phyloP scores from a whole-genome alignment of 1,284 basidiomycete genomes.

The Trichosporon sp. region DNA sequence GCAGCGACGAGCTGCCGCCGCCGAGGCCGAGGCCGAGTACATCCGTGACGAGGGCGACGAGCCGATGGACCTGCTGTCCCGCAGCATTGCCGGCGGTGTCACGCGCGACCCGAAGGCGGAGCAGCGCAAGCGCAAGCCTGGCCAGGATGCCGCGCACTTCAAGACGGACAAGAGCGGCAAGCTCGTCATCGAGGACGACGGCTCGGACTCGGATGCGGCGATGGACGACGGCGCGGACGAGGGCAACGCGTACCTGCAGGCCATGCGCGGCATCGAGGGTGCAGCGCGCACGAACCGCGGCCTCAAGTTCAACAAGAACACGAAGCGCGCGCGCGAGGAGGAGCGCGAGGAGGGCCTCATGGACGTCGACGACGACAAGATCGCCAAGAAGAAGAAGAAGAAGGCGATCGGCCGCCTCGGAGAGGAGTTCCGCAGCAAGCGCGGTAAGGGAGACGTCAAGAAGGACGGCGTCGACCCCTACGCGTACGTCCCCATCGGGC shows the following conservation, averaged over 20 bases:
- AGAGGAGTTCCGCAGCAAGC: slow-evolving; percentile 72
- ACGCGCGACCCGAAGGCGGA: slow-evolving; percentile 53
- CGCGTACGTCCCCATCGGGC: slow-evolving; percentile 78
- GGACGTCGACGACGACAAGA: slow-evolving; percentile 58
- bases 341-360: slow-evolving; percentile 53
- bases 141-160: slow-evolving; percentile 80
- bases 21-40: slow-evolving; percentile 46
- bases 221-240: slow-evolving; percentile 56
- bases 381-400: slow-evolving; percentile 55
- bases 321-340: slow-evolving; percentile 74
- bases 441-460: slow-evolving; percentile 88
- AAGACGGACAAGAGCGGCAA: slow-evolving; percentile 86
- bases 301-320: slow-evolving; percentile 95
- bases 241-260: slow-evolving; percentile 80
- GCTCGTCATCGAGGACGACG: slow-evolving; percentile 72
- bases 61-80: slow-evolving; percentile 90
- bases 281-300: slow-evolving; percentile 79
- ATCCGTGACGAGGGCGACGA: slow-evolving; percentile 86
- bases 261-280: slow-evolving; percentile 72
- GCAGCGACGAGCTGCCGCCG: slow-evolving; percentile 28
- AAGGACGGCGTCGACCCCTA: slow-evolving; percentile 81
- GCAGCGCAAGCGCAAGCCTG: slow-evolving; percentile 60
- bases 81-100: slow-evolving; percentile 65
- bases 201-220: slow-evolving; percentile 42
- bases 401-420: slow-evolving; percentile 58